Evolutionary conservation across 352 stramenopile genomes (phyloP), one percentile per base, ranked within the genome.

Genomic region (Globisporangium paroecandrum): DNA sequence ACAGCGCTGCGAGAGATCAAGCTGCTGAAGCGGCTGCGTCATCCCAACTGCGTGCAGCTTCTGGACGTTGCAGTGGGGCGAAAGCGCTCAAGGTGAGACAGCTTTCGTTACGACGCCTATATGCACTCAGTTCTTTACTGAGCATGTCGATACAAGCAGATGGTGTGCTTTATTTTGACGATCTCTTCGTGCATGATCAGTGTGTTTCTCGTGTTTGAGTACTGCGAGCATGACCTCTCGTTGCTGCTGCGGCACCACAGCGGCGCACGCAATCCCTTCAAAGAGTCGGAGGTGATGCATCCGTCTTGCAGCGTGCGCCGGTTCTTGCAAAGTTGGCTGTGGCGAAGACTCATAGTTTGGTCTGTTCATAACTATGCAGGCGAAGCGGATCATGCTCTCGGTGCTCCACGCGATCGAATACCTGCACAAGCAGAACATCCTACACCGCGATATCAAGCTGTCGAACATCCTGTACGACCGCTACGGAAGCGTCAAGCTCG

Each of bases 361-460:
- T 46, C 13, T 18, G 3, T 12, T 1, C 3, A 43, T 46, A 43
- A 32, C 43, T 8, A 3, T 62, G 6, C 25, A 74, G 71, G 36
- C 58, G 10, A 98, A 98, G 75, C 82, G 83, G 27, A 88, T 98
- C 41, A 88, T 98, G 85, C 71, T 89, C 68, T 95, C 98, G 68
- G 77, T 98, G 6, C 68, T 98, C 0, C 76, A 83, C 15, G 94
- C 84, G 4, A 57, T 88, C 22, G 59, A 76, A 46, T 78, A 82
- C 66, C 85, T 98, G 38, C 95, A 99, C 68, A 41, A 69, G 24
- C 78, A 91, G 62, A 93, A 86, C 59, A 47, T 86, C 7, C 64
- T 98, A 20, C 95, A 99, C 71, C 86, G 95, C 27, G 96, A 99
- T 75, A 89, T 99, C 72, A 99, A 99, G 78, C 95, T 96, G 20